Base-by-base conservation (phyloP, 495 filamentous ascomycete species). In the Diplogelasinospora grovesii region DNA sequence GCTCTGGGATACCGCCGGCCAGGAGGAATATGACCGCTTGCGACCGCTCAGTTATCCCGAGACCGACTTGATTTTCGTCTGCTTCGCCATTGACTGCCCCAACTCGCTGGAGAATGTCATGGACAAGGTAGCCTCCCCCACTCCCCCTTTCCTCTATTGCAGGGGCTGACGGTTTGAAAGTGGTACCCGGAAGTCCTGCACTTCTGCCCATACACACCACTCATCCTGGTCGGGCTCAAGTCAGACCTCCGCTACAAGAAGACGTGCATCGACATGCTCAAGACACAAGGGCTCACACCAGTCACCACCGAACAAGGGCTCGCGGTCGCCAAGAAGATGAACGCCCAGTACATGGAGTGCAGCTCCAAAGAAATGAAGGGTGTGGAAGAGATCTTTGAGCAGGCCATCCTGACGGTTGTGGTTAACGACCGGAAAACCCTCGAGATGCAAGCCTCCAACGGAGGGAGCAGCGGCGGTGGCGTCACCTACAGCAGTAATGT, bases 141-240 rank as follows among this genome's bases (percentile, higher is more conserved):
- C 18, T 36, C 15, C 27, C 24, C 36, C 1, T 36, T 26, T 21
- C 22, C 14, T 13, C 27, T 26, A 23, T 27, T 6, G 28, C 29
- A 41, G 38, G 15, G 9, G 11, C 54, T 59, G 34, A 56, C 44
- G 27, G 27, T 4, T 16, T 22, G 15, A 13, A 46, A 98, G 92
- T 98, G 92, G 92, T 98, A 95, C 54, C 92, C 92, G 45, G 92
- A 98, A 74, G 92, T 98, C 49, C 78, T 97, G 36, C 92, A 98
- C 61, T 98, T 98, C 71, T 97, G 92, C 68, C 93, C 92, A 8
- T 92, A 89, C 48, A 97, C 92, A 2, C 92, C 92, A 3, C 78
- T 98, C 35, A 83, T 98, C 61, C 85, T 98, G 18, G 83, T 95
- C 43, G 92, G 93, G 34, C 77, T 98, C 39, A 98, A 98, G 60